Conservation (phyloP, 2,329 filamentous ascomycete species). For the Hymenoscyphus linearis region DNA sequence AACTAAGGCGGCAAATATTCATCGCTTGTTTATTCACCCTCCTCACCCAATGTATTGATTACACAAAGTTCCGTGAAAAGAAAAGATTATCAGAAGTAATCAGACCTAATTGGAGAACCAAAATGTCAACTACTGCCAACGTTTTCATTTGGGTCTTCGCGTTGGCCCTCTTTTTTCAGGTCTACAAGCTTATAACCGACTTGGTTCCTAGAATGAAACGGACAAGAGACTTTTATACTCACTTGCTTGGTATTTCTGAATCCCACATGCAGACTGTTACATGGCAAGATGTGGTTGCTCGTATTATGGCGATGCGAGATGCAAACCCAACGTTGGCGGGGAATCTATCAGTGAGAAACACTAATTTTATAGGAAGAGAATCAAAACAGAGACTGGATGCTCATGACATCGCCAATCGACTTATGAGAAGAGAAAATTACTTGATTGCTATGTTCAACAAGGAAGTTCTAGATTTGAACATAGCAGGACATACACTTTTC, state of each 20-base stretch:
- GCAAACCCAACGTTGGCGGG: conserved; percentile 62
- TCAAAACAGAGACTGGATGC: conserved; percentile 93
- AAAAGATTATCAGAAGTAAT: conserved; percentile 45
- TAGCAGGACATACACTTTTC: conserved; percentile 77
- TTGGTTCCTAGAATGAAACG: conserved; percentile 55
- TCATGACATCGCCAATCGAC: conserved; percentile 90
- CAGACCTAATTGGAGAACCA: conserved; percentile 51
- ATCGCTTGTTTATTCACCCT: conserved; percentile 65
- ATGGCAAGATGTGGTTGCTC: conserved; percentile 66
- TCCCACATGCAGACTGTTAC: conserved; percentile 68
- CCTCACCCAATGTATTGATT: conserved; percentile 64
- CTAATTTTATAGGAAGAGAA: conserved; percentile 64
- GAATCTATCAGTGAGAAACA: conserved; percentile 51
- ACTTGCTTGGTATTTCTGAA: conserved; percentile 64
- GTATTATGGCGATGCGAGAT: conserved; percentile 65
- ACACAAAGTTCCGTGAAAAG: conserved; percentile 51
- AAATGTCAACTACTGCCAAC: conserved; percentile 36
- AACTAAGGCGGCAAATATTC: conserved; percentile 55
- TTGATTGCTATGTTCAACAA: conserved; percentile 97
- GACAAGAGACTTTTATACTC: conserved; percentile 64
- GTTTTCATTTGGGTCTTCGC: conserved; percentile 54
- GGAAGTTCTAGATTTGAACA: conserved; percentile 80
- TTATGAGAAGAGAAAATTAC: conserved; percentile 97
- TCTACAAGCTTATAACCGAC: conserved; percentile 47
- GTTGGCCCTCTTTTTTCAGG: conserved; percentile 58